A percentile compares a stretch with the other conserved stretches of the same genome.
Evolutionary conservation across 306 rosid genomes (phyloP).

Genomic region (Crotalaria pallida): DNA sequence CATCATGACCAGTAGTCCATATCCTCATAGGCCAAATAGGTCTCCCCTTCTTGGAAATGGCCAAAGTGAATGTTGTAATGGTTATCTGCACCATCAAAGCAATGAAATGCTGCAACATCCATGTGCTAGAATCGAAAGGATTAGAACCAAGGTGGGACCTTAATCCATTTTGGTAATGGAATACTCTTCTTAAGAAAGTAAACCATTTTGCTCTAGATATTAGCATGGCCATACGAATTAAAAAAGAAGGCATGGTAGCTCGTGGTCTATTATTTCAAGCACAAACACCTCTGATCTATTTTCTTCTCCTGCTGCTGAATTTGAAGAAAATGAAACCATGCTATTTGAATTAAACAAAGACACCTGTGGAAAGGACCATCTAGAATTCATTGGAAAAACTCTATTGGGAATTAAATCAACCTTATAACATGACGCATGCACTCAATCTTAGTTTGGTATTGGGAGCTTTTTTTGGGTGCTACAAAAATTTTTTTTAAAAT

Average conservation of each 20-base stretch:
- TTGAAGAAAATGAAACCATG: slow-evolving; percentile 43
- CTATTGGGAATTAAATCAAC: slow-evolving; percentile 14
- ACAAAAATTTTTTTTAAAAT: too few relatives aligned
- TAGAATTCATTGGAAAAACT: slow-evolving; percentile 34
- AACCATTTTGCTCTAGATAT: slow-evolving; percentile 96
- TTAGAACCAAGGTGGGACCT: slow-evolving; percentile 77
- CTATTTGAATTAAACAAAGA: slow-evolving; percentile 30
- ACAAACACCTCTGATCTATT: slow-evolving; percentile 6
- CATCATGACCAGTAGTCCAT: slow-evolving; percentile 85
- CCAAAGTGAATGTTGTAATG: slow-evolving; percentile 47
- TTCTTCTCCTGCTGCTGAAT: slow-evolving; percentile 34
- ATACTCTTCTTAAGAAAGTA: slow-evolving; percentile 77
- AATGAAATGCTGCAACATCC: slow-evolving; percentile 75
- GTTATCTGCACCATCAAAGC: slow-evolving; percentile 68
- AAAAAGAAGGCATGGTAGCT: slow-evolving; percentile 37
- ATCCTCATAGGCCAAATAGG: slow-evolving; percentile 99
- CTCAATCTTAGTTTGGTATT: too few relatives aligned
- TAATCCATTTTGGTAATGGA: slow-evolving; percentile 91
- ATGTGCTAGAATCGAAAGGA: slow-evolving; percentile 79
- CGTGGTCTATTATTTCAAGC: slow-evolving; percentile 36
- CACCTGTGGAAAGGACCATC: slow-evolving; percentile 32
- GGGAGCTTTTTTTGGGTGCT: too few relatives aligned
- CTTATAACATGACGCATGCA: slow-evolving; percentile 5
- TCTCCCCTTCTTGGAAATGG: slow-evolving; percentile 63
- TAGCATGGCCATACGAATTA: slow-evolving; percentile 60